These are phyloP conservation scores for Hygrocybe coccinea DNA, from an alignment of 768 basidiomycete genomes.

Conservation along the genomic window DNA sequence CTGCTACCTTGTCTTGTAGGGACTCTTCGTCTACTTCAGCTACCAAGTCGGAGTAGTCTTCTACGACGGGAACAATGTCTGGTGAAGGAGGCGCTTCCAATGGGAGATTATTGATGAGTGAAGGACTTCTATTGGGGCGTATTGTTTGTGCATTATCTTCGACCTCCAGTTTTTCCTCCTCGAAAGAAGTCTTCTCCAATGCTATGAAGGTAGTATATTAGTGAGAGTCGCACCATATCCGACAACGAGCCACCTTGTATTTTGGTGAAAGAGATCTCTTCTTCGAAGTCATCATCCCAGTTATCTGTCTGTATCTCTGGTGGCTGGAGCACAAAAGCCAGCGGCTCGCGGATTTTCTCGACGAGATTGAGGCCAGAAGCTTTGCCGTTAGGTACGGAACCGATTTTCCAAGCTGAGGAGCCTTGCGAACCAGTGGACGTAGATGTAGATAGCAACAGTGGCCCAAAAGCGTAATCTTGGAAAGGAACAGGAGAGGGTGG, in stretches of 20 bases:
- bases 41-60: constrained; percentile 89
- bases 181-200: constrained; percentile 55
- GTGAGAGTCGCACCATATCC: background rate
- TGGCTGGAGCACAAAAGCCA: constrained; percentile 60
- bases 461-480: constrained; percentile 22
- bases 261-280: constrained; percentile 84
- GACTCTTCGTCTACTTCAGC: constrained; percentile 67
- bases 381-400: constrained; percentile 30
- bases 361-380: constrained; percentile 35
- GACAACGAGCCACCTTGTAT: constrained; percentile 48
- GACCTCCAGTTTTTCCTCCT: constrained; percentile 49
- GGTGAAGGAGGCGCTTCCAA: constrained; percentile 58
- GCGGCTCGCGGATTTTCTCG: constrained; percentile 52
- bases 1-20: constrained; percentile 74
- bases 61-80: constrained; percentile 64
- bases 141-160: constrained; percentile 83
- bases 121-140: constrained; percentile 68
- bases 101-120: constrained; percentile 42
- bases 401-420: constrained; percentile 34
- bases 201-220: constrained; percentile 33
- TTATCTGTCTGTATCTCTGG: constrained; percentile 90
- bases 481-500: background rate
- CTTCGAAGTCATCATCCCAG: constrained; percentile 99
- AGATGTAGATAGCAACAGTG: constrained; percentile 28
- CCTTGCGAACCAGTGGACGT: constrained; percentile 29